Evolutionary conservation across 495 filamentous ascomycete species (phyloP).

Genomic region (Lindgomyces ingoldianus): DNA sequence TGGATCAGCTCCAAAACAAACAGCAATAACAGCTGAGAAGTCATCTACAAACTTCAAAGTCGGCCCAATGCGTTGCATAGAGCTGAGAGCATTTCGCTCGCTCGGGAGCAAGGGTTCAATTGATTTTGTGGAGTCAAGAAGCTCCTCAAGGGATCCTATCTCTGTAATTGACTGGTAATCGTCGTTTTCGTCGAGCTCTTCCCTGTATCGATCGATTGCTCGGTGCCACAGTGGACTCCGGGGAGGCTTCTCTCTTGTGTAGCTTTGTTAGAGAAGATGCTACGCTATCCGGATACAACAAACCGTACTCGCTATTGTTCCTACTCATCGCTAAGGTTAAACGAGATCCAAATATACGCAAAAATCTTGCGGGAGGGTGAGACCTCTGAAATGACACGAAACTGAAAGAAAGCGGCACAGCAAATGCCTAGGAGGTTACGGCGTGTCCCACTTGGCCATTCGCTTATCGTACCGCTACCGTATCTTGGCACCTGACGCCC

Average conservation of each 20-base stretch:
- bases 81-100: constrained; percentile 13
- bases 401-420: not conserved
- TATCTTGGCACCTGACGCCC: no score
- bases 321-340: constrained; percentile 1
- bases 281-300: not conserved
- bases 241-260: not conserved
- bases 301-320: constrained; percentile 6
- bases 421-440: not conserved
- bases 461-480: no score
- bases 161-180: constrained; percentile 30
- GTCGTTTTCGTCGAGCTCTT: constrained; percentile 30
- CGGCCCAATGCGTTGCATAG: constrained; percentile 29
- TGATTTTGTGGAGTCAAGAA: constrained; percentile 21
- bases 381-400: not conserved
- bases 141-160: constrained; percentile 31
- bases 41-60: constrained; percentile 28
- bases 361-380: no score
- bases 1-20: constrained; percentile 36
- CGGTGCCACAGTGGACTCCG: constrained; percentile 26
- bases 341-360: not conserved
- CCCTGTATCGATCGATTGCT: constrained; percentile 32
- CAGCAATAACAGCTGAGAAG: constrained; percentile 35
- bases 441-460: no score
- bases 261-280: not conserved
- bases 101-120: not conserved